Conservation (phyloP, 2,329 filamentous ascomycete species). For the Emergomyces pasteurianus region DNA sequence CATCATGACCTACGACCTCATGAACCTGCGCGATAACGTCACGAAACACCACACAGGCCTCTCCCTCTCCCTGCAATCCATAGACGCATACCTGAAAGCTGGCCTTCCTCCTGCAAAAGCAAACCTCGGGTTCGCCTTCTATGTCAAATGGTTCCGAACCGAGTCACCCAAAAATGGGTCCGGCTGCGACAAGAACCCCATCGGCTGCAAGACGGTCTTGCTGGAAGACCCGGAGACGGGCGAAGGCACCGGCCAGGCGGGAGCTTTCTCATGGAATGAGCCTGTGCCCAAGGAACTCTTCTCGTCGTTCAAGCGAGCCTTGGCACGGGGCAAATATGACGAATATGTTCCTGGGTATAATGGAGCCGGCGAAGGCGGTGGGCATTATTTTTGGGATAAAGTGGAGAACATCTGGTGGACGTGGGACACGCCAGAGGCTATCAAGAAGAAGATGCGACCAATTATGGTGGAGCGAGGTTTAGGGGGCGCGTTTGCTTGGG, state of each 20-base stretch:
- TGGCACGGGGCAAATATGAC: constrained; percentile 44
- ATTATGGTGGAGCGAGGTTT: constrained; percentile 46
- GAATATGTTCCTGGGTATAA: constrained; percentile 37
- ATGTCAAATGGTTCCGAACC: constrained; percentile 55
- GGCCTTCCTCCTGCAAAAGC: constrained; percentile 46
- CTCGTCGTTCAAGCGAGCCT: constrained; percentile 47
- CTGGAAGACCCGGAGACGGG: constrained; percentile 43
- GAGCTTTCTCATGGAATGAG: constrained; percentile 22
- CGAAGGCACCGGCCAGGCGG: constrained; percentile 22
- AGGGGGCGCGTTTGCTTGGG: constrained; percentile 66
- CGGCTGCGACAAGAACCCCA: constrained; percentile 24
- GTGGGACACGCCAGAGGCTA: constrained; percentile 53
- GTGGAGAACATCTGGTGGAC: constrained; percentile 56
- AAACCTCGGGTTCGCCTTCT: constrained; percentile 57
- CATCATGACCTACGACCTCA: constrained; percentile 61
- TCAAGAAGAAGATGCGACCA: constrained; percentile 49
- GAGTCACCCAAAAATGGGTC: constrained; percentile 25
- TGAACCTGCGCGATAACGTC: constrained; percentile 54
- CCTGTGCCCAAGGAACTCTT: constrained; percentile 27
- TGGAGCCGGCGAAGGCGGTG: constrained; percentile 37
- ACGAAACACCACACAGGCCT: constrained; percentile 57
- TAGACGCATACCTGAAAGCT: constrained; percentile 48
- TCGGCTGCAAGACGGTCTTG: constrained; percentile 48
- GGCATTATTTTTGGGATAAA: constrained; percentile 57
- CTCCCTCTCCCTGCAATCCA: constrained; percentile 39